Base-by-base conservation (phyloP, 768 basidiomycete species). In the Amanita jacksonii region DNA sequence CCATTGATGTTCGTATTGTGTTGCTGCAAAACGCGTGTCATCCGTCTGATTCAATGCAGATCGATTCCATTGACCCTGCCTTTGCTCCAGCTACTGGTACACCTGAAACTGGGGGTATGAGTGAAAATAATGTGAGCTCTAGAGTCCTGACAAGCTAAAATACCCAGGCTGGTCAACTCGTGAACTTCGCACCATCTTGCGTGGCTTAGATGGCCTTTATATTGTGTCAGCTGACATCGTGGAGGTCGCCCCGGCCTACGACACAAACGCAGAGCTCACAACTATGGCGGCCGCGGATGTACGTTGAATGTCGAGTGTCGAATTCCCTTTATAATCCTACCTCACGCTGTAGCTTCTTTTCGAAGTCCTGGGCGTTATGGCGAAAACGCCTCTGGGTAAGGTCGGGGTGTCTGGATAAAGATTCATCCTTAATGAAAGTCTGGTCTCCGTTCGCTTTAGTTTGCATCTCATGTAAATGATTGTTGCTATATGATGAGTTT, bases 61-160 rank as follows among this genome's bases (percentile, higher is more conserved):
- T 85, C 49, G 82, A 85, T 56, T 79, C 79, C 34, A 81, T 85
- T 49, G 85, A 88, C 60, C 86, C 85, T 15, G 79, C 78, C 12
- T 84, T 86, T 50, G 86, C 85, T 1, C 86, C 85, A 20, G 85
- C 85, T 0, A 86, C 86, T 0, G 86, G 86, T 3, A 89, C 87
- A 1, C 87, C 86, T 1, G 87, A 89, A 61, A 81, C 85, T 0
- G 86, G 85, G 0, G 27, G 27, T 28, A 28, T 28, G 27, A 6
- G 27, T 12, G n/a, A n/a, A n/a, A n/a, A n/a, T n/a, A n/a, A n/a
- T n/a, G n/a, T n/a, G n/a, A n/a, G n/a, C n/a, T n/a, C n/a, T n/a
- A n/a, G n/a, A n/a, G n/a, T n/a, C n/a, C n/a, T n/a, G n/a, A n/a
- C n/a, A n/a, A n/a, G n/a, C n/a, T n/a, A n/a, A n/a, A n/a, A n/a